Base-by-base conservation (phyloP, 257 asterid species). In the Ballota nigra region DNA sequence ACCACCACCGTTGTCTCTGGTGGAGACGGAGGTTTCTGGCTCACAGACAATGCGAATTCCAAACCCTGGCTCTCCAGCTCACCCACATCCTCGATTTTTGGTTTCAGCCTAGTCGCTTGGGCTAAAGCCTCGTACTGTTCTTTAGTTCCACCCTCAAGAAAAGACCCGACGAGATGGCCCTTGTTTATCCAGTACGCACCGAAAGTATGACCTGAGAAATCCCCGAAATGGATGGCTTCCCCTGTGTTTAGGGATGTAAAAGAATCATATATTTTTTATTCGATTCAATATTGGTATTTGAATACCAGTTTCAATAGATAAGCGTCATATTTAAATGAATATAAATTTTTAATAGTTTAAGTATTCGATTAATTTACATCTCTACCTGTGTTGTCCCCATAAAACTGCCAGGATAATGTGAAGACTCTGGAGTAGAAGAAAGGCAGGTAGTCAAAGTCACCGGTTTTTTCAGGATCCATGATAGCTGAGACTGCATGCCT, bases 361-460 rank as follows among this genome's bases (percentile, higher is more conserved):
- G 4, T 4, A 38, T 9, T 38, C 1, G n/a, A 12, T 2, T 12
- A 1, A 0, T 41, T 43, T 3, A 15, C 52, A 13, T 13, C 19
- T 8, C 5, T 13, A 43, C 96, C 96, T 0, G 72, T 80, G 67
- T 74, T 83, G 75, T 92, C 96, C 20, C 98, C 98, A 22, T 85
- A 92, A 62, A 92, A 89, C 85, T 92, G 96, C 97, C 98, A 92
- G 24, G 94, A 89, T 22, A 86, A 58, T 8, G 96, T 81, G 84
- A 92, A 92, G 69, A 89, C 85, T 61, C 98, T 77, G 69, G 98
- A 92, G 78, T 89, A 92, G 87, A 89, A 92, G 84, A 89, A 92
- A 1, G 98, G 97, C 20, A 92, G 79, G 74, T 88, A 89, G 83
- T 89, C 89, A 16, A 89, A 86, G 41, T 92, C 97, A 1, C 77